Evolutionary conservation across 164 flowering plant genomes (phyloP), one percentile per base, ranked within the genome.

Genomic region (Chimonanthus praecox): DNA sequence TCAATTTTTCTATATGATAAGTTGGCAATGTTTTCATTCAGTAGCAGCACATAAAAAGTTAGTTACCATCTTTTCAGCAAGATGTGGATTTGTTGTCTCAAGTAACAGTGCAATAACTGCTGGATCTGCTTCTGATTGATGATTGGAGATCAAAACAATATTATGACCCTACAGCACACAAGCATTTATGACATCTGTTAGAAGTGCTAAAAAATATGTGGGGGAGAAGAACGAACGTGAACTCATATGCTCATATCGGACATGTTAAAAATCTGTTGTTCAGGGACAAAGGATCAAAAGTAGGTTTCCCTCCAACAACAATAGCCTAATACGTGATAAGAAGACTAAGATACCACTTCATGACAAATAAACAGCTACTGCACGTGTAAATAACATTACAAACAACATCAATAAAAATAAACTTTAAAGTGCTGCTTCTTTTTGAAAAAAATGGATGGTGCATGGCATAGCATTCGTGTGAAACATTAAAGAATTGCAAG

Each of bases 101-200:
- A 95, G 89, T 79, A 90, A 76, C 80, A 92, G 78, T 11, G 97
- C 85, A 76, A 95, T 93, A 67, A 92, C 69, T 71, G 97, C 98
- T 51, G 99, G 98, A 72, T 95, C 99, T 73, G 99, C 99, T 87
- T 95, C 99, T 33, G 90, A 83, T 81, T 95, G 99, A 80, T 95
- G 99, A 86, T 95, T 95, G 74, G 99, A 93, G 18, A 93, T 85
- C 77, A 95, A 83, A 58, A 93, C 78, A 75, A 95, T 74, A 78
- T 95, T 95, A 79, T 93, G 91, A 47, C 99, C 99, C 99, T 95
- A 87, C 79, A 48, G 45, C 3, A 44, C n/a, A 65, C 54, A 74
- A 74, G 47, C 58, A 62, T 9, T 68, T 3, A 72, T 80, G 44
- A 76, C 11, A 67, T 10, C 73, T 47, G 68, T 67, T 7, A 63